phyloP scores from a whole-genome alignment of 495 filamentous ascomycete genomes.

The Jackrogersella minutella region DNA sequence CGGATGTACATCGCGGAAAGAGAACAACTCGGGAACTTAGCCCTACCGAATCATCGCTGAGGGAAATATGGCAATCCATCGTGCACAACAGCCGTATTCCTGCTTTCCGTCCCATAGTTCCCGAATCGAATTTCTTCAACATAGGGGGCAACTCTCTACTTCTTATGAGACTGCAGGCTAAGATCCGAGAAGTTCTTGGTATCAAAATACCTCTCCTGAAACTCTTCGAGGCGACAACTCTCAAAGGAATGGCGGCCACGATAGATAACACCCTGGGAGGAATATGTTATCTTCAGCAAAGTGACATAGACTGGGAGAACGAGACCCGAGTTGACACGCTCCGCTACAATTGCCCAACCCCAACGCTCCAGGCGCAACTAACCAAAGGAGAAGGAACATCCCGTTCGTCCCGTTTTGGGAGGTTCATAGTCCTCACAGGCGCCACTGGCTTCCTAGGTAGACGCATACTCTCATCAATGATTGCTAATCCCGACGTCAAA shows the following conservation, averaged over 20 bases:
- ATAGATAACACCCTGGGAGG: not conserved
- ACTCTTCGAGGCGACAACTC: slow-evolving; percentile 38
- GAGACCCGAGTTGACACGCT: not conserved
- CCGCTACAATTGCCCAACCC: not conserved
- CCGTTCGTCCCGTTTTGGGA: too few relatives aligned
- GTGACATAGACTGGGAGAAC: slow-evolving; percentile 10
- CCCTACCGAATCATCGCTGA: not conserved
- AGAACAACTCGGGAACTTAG: not conserved
- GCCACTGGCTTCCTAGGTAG: slow-evolving; percentile 46
- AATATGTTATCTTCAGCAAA: too few relatives aligned
- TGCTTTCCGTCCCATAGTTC: not conserved
- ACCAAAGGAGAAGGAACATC: not conserved
- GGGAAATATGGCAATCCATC: not conserved
- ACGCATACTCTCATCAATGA: slow-evolving; percentile 18
- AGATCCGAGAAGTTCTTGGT: slow-evolving; percentile 6
- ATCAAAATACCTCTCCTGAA: not conserved
- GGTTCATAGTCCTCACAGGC: slow-evolving; percentile 37
- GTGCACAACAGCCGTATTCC: not conserved
- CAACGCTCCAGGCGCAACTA: not conserved
- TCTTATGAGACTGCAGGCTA: slow-evolving; percentile 40
- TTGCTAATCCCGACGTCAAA: not conserved
- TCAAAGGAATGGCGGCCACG: slow-evolving; percentile 33
- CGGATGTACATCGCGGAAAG: not conserved
- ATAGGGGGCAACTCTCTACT: slow-evolving; percentile 49
- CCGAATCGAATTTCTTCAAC: slow-evolving; percentile 43